Evolutionary conservation across 2,329 filamentous ascomycete species (phyloP).

Genomic region (Rhinocladiella mackenziei): DNA sequence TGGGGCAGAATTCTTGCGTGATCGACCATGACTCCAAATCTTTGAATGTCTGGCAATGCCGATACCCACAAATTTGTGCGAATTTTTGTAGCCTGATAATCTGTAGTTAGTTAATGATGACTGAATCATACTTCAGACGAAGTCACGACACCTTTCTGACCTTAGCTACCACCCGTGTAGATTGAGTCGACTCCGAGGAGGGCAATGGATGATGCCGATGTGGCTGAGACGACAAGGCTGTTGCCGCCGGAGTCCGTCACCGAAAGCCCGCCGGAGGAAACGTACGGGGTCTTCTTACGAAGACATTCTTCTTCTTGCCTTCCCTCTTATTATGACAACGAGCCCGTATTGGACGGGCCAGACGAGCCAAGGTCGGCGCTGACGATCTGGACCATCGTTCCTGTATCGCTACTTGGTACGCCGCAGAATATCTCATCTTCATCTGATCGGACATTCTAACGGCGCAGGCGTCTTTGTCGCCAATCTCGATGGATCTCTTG

Average conservation of each 20-base stretch:
- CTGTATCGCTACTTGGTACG: not conserved
- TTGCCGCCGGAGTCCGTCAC: not conserved
- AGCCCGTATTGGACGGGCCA: not conserved
- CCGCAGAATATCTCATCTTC: not conserved
- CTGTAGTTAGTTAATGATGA: no score
- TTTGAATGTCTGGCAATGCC: no score
- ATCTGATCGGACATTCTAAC: not conserved
- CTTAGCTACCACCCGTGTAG: no score
- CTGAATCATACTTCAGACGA: no score
- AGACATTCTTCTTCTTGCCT: not conserved
- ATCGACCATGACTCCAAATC: no score
- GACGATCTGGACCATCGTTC: not conserved
- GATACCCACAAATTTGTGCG: no score
- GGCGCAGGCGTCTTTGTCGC: constrained; percentile 58
- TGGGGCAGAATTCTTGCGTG: no score
- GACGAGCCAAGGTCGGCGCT: not conserved
- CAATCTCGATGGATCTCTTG: constrained; percentile 60
- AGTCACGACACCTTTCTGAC: no score
- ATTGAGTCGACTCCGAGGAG: no score
- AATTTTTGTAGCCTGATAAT: no score
- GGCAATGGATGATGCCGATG: not conserved
- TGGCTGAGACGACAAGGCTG: not conserved
- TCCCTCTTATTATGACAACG: not conserved
- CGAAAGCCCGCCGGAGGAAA: not conserved
- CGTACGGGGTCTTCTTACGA: not conserved